Base-by-base conservation (phyloP, 2,329 filamentous ascomycete species). In the Penicillium sp. region DNA sequence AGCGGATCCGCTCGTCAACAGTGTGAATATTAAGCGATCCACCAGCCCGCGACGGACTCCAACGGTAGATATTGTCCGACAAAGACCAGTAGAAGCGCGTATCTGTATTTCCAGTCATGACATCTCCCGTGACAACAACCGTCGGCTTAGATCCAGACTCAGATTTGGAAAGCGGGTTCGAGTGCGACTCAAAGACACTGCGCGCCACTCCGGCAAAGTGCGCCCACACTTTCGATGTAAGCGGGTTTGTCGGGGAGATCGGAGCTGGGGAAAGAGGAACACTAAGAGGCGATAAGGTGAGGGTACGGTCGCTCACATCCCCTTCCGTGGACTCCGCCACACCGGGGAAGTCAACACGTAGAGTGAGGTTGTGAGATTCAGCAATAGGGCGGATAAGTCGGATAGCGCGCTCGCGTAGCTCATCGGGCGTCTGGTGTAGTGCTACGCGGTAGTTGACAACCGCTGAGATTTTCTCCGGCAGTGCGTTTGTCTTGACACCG, bases 401-500 rank as follows among this genome's bases (percentile, higher is more conserved):
- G 6, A 79, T 59, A 8, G 82, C 72, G 32, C 80, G 80, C 27
- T 72, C 65, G 54, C 75, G 77, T 6, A 82, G 72, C 25, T 73
- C 66, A 16, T 77, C 66, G 3, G 79, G 77, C 2, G 75, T 76
- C 60, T 82, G 77, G 57, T 82, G 80, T 16, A 81, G 74, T n/a
- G 81, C 81, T 39, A 84, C 77, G 7, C 82, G 81, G 69, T 84
- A 81, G 63, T 85, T 84, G 37, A 84, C 75, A 1, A 78, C 75
- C 0, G 80, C 75, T 4, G 71, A 76, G 42, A 82, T 77, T 42
- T 78, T 78, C 66, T 84, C 82, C 0, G 82, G 82, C 38, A 85
- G 74, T 3, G 82, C 82, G 54, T 85, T 85, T 59, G 80, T 79
- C 65, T 85, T 85, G 41, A 82, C 77, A 10, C 82, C 82, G 25